Percentiles rank a stretch among this genome's conserved stretches.
phyloP scores from a whole-genome alignment of 148 eudicot genomes.

The Amaranthus palmeri region DNA sequence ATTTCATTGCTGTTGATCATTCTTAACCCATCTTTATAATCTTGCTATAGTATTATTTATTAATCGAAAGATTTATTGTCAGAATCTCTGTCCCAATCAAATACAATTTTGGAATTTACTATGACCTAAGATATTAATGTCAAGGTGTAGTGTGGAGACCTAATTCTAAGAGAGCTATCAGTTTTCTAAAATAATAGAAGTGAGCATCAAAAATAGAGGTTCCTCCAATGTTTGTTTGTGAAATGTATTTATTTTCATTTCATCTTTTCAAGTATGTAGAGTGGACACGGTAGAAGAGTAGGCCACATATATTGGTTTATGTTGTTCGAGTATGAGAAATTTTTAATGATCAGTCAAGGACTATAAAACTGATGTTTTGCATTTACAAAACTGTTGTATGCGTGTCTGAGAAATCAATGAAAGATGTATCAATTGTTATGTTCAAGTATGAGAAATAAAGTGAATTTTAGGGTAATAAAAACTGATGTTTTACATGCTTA shows the following conservation, averaged over 20 bases:
- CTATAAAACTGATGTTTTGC: not conserved
- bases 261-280: not conserved
- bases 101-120: not conserved
- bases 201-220: not conserved
- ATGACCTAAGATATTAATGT: not conserved
- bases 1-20: not conserved
- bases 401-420: no score
- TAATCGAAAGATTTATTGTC: conserved; percentile 1
- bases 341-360: not conserved
- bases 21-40: not conserved
- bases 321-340: not conserved
- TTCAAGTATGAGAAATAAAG: no score
- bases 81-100: not conserved
- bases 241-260: not conserved
- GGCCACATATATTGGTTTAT: not conserved
- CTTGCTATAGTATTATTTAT: not conserved
- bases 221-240: not conserved
- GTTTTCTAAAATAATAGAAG: not conserved
- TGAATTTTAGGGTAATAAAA: no score
- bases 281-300: not conserved
- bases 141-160: not conserved
- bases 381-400: no score
- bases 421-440: no score
- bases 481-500: no score
- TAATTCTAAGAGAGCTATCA: not conserved